These are phyloP conservation scores for Septoria petroselini DNA, from an alignment of 2,329 filamentous ascomycete species.

Conservation along the genomic window DNA sequence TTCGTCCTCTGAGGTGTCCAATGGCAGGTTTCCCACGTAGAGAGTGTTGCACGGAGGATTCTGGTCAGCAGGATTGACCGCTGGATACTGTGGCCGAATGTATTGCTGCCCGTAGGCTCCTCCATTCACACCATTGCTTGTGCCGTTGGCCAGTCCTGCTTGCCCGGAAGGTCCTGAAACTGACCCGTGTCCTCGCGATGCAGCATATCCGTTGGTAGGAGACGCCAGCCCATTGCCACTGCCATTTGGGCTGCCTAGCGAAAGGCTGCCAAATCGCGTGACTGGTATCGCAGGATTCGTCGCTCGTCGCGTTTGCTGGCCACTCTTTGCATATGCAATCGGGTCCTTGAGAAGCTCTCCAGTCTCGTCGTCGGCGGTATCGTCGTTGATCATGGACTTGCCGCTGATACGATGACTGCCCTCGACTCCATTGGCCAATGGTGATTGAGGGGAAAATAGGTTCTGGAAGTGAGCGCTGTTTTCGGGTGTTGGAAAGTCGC, in stretches of 20 bases:
- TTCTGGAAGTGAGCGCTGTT: conserved; percentile 56
- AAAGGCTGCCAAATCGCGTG: conserved; percentile 65
- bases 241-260: conserved; percentile 63
- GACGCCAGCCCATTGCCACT: conserved; percentile 45
- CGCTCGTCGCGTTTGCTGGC: conserved; percentile 58
- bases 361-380: conserved; percentile 68
- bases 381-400: conserved; percentile 69
- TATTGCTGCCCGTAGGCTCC: conserved; percentile 59
- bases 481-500: conserved; percentile 60
- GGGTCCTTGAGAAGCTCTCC: conserved; percentile 69
- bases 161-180: conserved; percentile 49
- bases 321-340: conserved; percentile 70
- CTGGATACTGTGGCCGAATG: conserved; percentile 68
- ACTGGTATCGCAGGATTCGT: conserved; percentile 68
- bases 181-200: conserved; percentile 48
- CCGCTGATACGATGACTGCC: conserved; percentile 60
- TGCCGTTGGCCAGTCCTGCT: conserved; percentile 28
- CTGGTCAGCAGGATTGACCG: conserved; percentile 90
- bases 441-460: conserved; percentile 70
- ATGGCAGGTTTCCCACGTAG: conserved; percentile 93
- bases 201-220: conserved; percentile 53
- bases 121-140: conserved; percentile 53
- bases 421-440: conserved; percentile 67
- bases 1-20: conserved; percentile 91
- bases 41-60: conserved; percentile 97